Conservation (phyloP, 2,329 filamentous ascomycete species). For the Fusarium torreyae region DNA sequence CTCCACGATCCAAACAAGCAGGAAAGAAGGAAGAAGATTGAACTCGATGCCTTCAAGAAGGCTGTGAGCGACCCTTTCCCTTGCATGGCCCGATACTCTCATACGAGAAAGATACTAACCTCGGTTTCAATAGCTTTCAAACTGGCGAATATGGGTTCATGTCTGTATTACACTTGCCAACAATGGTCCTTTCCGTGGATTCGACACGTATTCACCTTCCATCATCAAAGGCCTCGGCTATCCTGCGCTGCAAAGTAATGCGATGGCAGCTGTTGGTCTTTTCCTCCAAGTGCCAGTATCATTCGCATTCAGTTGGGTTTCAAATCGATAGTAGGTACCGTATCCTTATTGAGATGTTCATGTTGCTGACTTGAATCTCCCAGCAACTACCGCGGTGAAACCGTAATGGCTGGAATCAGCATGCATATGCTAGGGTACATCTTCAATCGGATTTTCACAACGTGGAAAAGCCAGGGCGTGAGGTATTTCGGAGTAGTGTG, state of each 20-base stretch:
- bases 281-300: constrained; percentile 68
- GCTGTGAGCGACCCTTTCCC: constrained; percentile 49
- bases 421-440: constrained; percentile 67
- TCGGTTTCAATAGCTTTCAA: constrained; percentile 55
- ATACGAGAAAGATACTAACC: constrained; percentile 9
- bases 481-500: constrained; percentile 70
- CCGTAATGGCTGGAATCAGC: constrained; percentile 64
- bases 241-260: constrained; percentile 63
- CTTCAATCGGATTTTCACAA: constrained; percentile 68
- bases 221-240: constrained; percentile 70
- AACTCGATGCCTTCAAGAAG: constrained; percentile 61
- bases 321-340: constrained; percentile 64
- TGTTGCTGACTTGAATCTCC: too few species aligned
- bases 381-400: constrained; percentile 65
- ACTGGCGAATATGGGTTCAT: constrained; percentile 69
- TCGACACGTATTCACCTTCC: constrained; percentile 68
- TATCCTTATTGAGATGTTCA: too few species aligned
- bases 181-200: constrained; percentile 63
- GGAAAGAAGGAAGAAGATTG: constrained; percentile 65
- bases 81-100: not conserved
- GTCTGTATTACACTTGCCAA: constrained; percentile 65
- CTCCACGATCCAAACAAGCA: constrained; percentile 63
- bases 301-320: constrained; percentile 66
- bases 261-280: constrained; percentile 68
- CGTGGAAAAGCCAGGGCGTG: constrained; percentile 58